Evolutionary conservation across 495 filamentous ascomycete genomes (phyloP), one percentile per base, ranked within the genome.

Genomic region (Penicillium waksmanii): DNA sequence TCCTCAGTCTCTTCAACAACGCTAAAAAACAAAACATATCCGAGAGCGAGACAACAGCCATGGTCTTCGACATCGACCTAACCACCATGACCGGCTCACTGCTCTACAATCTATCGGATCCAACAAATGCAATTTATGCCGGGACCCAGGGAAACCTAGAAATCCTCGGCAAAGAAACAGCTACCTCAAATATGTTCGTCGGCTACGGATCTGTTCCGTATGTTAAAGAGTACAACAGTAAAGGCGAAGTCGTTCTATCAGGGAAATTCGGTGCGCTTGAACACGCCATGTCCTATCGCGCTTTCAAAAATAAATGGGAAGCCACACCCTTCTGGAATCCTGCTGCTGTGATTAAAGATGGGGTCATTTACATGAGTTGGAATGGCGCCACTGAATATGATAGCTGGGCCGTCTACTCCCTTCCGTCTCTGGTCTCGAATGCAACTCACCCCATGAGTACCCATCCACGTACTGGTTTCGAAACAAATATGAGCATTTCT

Each of bases 131-230:
- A 8, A 53, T 80, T 13, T 59, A 62, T n/a, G 56, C 67, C 27
- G 60, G 60, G 5, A 76, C 71, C 12, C 77, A 79, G 58, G 81
- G 82, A 10, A 72, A 67, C 18, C 68, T 69, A 23, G 71, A 80
- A 53, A 48, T 72, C 15, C 66, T 82, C 0, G 44, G 23, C 27
- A 53, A 57, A 5, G 35, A 15, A 13, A 27, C 21, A 27, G 10
- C 27, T 12, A 70, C 68, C 52, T 73, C 69, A 3, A 74, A 80
- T 56, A 62, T 67, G 25, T 54, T 84, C 12, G 53, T 79, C 38
- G 75, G 67, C 49, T 83, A 75, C 66, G 80, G 81, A 0, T 67
- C 71, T 27, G 66, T 66, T 4, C 67, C 77, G 43, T 65, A 75
- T 0, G 25, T 83, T 15, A 78, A 77, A 9, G 82, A 85, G 58